Percentiles rank a stretch among this genome's conserved stretches.
Evolutionary conservation across 139 green algal species (phyloP).

Genomic region (Zygnema cylindricum): DNA sequence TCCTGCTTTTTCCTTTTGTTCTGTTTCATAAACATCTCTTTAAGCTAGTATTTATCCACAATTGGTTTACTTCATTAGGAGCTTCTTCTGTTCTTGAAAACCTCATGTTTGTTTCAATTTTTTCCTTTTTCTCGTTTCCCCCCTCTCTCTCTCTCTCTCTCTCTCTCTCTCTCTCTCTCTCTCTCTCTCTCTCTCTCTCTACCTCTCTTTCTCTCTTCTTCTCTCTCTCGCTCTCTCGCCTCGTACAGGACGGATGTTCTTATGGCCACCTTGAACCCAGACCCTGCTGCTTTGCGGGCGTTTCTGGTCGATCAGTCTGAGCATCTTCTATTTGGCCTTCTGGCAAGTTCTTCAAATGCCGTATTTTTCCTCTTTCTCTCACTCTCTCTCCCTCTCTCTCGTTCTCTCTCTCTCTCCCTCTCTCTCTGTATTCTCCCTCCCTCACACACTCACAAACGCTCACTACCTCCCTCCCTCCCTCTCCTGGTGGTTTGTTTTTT

Average conservation of each 20-base stretch:
- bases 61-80: too few relatives aligned
- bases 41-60: too few relatives aligned
- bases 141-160: neutral
- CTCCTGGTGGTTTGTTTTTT: too few relatives aligned
- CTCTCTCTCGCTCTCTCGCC: too few relatives aligned
- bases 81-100: neutral
- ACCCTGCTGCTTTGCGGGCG: conserved; percentile 77
- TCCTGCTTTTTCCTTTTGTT: too few relatives aligned
- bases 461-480: neutral
- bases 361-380: neutral
- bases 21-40: neutral
- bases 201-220: too few relatives aligned
- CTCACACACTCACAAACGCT: too few relatives aligned
- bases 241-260: conserved; percentile 88
- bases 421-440: too few relatives aligned
- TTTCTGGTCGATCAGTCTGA: conserved; percentile 77
- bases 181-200: too few relatives aligned
- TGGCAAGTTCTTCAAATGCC: conserved; percentile 66
- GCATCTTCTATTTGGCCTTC: conserved; percentile 73
- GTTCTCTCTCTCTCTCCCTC: too few relatives aligned
- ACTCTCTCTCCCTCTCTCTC: too few relatives aligned
- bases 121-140: neutral
- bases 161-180: too few relatives aligned
- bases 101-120: neutral
- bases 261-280: conserved; percentile 76